Base-by-base conservation (phyloP, 768 basidiomycete species). In the Postia placenta region DNA sequence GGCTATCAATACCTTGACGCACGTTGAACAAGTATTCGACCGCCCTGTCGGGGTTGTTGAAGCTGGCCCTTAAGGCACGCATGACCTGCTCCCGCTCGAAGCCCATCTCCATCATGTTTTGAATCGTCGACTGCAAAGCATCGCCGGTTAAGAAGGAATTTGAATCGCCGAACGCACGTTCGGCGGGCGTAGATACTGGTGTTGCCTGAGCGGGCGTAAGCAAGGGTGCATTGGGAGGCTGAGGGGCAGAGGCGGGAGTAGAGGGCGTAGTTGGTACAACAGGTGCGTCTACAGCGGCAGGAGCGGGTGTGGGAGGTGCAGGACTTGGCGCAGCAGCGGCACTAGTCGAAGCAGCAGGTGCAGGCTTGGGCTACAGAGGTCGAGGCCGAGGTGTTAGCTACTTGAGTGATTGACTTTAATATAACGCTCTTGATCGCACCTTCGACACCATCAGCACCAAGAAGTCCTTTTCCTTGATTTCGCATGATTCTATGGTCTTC, bases 371-470 rank as follows among this genome's bases (percentile, higher is more conserved):
- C 83, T 85, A 26, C 9, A 23, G 12, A 40, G n/a, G n/a, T 12
- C 19, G 4, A 15, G 25, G 15, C 5, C 36, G 23, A 38, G 39
- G 35, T 26, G 15, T 36, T 22, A 39, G 15, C 6, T 23, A 24
- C 23, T 4, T 42, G 19, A 15, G 25, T 42, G 25, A 47, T 47
- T 39, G 17, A 20, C 19, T 17, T 15, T 45, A 4, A 30, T 4
- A 27, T 15, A n/a, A 28, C 25, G 12, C 11, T 27, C 14, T 15
- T 33, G 26, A 20, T 59, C 71, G 44, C 54, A 94, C 94, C 82
- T 96, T 98, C 44, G 92, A 81, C 27, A 97, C 90, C 95, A 98
- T 99, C 37, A 99, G 81, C n/a, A 99, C 96, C 52, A 98, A 72
- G 72, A 99, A 99, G 67, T 96, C 95, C 73, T 96, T 98, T 69